Conservation (phyloP, 176 grass and related monocot species). For the Rhynchospora breviuscula region DNA sequence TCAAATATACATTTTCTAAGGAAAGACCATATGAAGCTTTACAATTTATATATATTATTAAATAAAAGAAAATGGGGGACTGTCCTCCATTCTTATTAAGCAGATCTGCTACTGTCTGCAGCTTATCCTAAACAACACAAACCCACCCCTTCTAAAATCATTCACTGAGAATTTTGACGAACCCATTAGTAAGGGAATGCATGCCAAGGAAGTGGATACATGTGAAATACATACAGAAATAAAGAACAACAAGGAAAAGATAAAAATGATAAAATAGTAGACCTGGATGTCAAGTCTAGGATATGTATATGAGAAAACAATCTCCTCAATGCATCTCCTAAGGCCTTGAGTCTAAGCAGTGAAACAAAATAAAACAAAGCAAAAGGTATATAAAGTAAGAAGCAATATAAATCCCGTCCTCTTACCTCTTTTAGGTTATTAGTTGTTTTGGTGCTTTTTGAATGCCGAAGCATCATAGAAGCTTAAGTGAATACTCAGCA, state of each 20-base stretch:
- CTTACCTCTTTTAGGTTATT: neutral
- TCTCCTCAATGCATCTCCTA: conserved; percentile 81
- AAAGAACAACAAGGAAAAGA: neutral
- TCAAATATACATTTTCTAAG: no score
- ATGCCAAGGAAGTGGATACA: neutral
- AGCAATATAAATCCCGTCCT: neutral
- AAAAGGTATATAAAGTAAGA: neutral
- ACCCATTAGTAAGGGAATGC: neutral
- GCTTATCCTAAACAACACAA: no score
- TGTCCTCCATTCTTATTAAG: no score
- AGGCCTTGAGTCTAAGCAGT: conserved; percentile 49
- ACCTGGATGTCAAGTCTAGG: conserved; percentile 99
- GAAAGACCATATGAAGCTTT: no score
- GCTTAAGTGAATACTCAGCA: neutral
- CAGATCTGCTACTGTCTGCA: no score
- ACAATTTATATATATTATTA: no score
- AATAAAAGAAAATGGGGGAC: no score
- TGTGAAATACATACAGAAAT: neutral
- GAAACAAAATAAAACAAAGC: conserved; percentile 8
- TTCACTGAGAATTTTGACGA: no score
- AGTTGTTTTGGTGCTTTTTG: neutral
- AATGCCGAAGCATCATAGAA: neutral
- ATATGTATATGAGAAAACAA: conserved; percentile 88
- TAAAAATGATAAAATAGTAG: conserved; percentile 26
- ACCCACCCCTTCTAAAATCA: no score